A percentile compares a stretch with the other conserved stretches of the same genome.
Conservation (phyloP, 1,284 basidiomycete species). For the Heterobasidion occidentale region DNA sequence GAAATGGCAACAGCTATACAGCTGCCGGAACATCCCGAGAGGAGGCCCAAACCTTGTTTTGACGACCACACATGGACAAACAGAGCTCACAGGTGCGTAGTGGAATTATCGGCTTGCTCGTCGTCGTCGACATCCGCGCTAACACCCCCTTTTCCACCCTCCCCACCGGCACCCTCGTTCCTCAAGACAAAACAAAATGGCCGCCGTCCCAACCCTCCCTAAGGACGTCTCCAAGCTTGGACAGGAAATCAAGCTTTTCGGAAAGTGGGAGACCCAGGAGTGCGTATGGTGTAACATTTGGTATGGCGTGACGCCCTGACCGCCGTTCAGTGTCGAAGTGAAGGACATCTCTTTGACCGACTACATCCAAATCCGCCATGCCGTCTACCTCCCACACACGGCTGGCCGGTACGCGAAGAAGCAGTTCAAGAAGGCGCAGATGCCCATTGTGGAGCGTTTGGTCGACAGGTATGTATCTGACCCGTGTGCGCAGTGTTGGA, state of each 20-base stretch:
- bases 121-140: constrained; percentile 3
- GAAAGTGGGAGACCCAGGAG: constrained; percentile 96
- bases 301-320: neutral
- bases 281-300: constrained; percentile 38
- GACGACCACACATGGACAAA: neutral
- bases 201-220: constrained; percentile 64
- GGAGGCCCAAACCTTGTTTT: constrained; percentile 1
- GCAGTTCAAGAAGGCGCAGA: constrained; percentile 99
- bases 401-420: constrained; percentile 99
- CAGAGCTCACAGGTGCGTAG: neutral
- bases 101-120: neutral
- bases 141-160: neutral
- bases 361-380: constrained; percentile 99
- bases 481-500: neutral
- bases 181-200: constrained; percentile 31
- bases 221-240: constrained; percentile 81
- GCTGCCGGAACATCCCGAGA: constrained; percentile 1
- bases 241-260: constrained; percentile 89
- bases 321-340: constrained; percentile 77
- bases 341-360: constrained; percentile 99
- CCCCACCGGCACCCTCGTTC: neutral
- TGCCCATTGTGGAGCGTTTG: constrained; percentile 99
- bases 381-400: constrained; percentile 97
- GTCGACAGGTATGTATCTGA: constrained; percentile 81
- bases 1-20: constrained; percentile 5